phyloP scores from a whole-genome alignment of 257 asterid species.

The Plantago major region DNA sequence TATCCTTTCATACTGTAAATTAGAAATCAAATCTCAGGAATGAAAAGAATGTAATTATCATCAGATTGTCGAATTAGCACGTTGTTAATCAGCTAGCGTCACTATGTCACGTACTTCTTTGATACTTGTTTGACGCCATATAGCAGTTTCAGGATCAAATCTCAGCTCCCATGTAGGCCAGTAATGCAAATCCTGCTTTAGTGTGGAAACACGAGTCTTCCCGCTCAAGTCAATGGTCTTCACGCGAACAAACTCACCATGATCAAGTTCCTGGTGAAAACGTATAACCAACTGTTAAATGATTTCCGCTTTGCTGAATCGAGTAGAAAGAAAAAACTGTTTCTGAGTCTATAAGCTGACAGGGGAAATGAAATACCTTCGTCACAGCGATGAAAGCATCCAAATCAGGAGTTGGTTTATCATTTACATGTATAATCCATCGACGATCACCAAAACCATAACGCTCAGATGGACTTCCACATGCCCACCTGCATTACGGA shows the following conservation, averaged over 20 bases:
- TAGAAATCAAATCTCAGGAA: too few species aligned
- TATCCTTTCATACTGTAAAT: too few species aligned
- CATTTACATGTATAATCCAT: slow-evolving; percentile 92
- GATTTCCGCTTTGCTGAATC: too few species aligned
- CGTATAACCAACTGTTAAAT: too few species aligned
- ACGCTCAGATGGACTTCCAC: slow-evolving; percentile 92
- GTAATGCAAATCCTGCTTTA: slow-evolving; percentile 97
- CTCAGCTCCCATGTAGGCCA: slow-evolving; percentile 98
- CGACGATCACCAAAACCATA: slow-evolving; percentile 95
- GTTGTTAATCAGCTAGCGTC: too few species aligned
- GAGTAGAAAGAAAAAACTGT: too few species aligned
- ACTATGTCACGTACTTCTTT: slow-evolving; percentile 55
- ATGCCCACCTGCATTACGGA: slow-evolving; percentile 99
- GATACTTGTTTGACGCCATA: slow-evolving; percentile 72
- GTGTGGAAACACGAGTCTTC: slow-evolving; percentile 79
- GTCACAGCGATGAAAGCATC: slow-evolving; percentile 82
- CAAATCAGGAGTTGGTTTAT: slow-evolving; percentile 81
- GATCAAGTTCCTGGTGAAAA: slow-evolving; percentile 58
- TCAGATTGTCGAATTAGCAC: too few species aligned
- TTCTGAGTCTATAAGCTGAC: too few species aligned
- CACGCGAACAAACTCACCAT: slow-evolving; percentile 87
- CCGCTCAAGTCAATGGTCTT: slow-evolving; percentile 78
- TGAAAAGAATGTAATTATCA: too few species aligned
- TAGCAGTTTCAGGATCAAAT: slow-evolving; percentile 74
- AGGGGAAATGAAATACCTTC: slow-evolving; percentile 51